phyloP scores from a whole-genome alignment of 441 rosid species.

The Theobroma grandiflorum region DNA sequence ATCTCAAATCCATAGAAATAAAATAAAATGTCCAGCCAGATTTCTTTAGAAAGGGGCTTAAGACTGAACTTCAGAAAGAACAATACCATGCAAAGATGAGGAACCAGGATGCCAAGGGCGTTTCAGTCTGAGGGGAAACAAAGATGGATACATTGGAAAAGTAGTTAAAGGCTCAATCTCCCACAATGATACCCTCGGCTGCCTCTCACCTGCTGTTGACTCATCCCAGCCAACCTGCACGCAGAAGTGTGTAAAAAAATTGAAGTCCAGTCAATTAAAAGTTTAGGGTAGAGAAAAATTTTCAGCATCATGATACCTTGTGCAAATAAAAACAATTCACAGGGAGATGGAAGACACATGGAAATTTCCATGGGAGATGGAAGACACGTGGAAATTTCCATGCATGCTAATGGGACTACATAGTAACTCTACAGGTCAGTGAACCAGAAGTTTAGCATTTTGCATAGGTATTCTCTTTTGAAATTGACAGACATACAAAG shows the following conservation, averaged over 20 bases:
- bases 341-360: neutral
- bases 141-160: conserved; percentile 95
- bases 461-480: neutral
- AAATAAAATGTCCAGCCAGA: neutral
- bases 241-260: neutral
- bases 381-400: neutral
- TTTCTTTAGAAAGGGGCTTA: neutral
- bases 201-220: conserved; percentile 96
- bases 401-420: neutral
- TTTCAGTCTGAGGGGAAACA: conserved; percentile 83
- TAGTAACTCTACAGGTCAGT: neutral
- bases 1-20: neutral
- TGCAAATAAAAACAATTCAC: neutral
- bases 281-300: neutral
- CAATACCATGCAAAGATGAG: conserved; percentile 60
- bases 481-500: neutral
- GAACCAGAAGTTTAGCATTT: neutral
- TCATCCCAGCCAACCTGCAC: conserved; percentile 98
- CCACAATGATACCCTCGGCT: conserved; percentile 93
- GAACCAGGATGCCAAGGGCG: conserved; percentile 81
- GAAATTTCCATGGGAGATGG: neutral
- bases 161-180: conserved; percentile 97
- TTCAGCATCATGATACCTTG: neutral
- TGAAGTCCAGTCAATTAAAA: conserved; percentile 7
- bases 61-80: conserved; percentile 23